Conservation (phyloP, 2,329 filamentous ascomycete species). For the Cylindrodendrum hubeiense region DNA sequence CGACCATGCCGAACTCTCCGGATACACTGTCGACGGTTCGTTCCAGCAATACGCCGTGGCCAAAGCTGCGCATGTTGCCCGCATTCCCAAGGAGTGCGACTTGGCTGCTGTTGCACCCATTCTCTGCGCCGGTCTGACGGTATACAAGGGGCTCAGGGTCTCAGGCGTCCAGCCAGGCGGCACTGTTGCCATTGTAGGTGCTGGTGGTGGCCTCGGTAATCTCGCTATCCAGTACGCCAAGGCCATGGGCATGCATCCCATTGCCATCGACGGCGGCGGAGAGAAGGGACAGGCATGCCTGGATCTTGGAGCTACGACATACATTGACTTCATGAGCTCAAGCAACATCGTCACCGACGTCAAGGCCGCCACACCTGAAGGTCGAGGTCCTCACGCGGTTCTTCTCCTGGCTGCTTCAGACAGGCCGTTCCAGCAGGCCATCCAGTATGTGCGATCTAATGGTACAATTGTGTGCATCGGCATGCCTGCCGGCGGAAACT, state of each 20-base stretch:
- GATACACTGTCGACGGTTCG: constrained; percentile 24
- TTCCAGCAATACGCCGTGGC: constrained; percentile 28
- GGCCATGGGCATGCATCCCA: constrained; percentile 21
- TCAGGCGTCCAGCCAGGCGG: constrained; percentile 6
- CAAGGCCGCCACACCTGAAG: constrained; percentile 11
- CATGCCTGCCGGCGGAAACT: constrained; percentile 21
- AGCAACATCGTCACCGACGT: constrained; percentile 17
- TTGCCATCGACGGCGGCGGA: constrained; percentile 21
- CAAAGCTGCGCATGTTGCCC: constrained; percentile 22
- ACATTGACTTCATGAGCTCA: constrained; percentile 18
- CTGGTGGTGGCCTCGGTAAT: constrained; percentile 19
- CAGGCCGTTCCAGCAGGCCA: constrained; percentile 20
- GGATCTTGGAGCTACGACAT: constrained; percentile 7
- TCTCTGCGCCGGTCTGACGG: constrained; percentile 23
- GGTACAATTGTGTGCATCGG: constrained; percentile 23
- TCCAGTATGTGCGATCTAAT: constrained; percentile 21
- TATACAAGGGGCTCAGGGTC: constrained; percentile 22
- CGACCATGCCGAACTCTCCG: constrained; percentile 17
- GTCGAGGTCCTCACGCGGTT: constrained; percentile 17
- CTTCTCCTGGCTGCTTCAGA: constrained; percentile 20
- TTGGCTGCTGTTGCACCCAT: constrained; percentile 20
- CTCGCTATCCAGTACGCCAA: constrained; percentile 25
- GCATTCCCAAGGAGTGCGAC: constrained; percentile 20
- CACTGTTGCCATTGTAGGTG: constrained; percentile 20
- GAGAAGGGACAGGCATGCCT: constrained; percentile 15